These are phyloP conservation scores for Termitomyces titanicus DNA, from an alignment of 768 basidiomycete species.

Conservation along the genomic window DNA sequence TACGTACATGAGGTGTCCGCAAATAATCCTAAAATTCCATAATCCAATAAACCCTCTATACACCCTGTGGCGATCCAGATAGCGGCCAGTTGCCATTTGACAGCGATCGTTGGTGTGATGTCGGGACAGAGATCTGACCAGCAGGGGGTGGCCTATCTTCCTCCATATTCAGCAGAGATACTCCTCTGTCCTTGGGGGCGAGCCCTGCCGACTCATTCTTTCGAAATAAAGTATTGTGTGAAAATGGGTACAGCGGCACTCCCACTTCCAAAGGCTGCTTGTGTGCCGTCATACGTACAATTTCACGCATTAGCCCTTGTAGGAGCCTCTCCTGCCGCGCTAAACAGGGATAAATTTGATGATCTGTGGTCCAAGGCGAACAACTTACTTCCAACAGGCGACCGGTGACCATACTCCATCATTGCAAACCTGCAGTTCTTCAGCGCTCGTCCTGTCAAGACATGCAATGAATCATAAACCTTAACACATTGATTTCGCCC, in stretches of 20 bases:
- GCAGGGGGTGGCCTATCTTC: conserved; percentile 20
- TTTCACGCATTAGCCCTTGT: conserved; percentile 82
- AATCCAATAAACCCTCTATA: conserved; percentile 1
- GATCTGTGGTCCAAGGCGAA: background rate
- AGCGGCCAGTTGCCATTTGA: conserved; percentile 19
- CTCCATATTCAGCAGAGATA: conserved; percentile 39
- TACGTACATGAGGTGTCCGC: background rate
- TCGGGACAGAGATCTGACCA: conserved; percentile 5
- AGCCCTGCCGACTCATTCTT: conserved; percentile 36
- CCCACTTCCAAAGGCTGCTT: conserved; percentile 78
- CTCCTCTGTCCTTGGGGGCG: conserved; percentile 28
- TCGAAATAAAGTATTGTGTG: conserved; percentile 60
- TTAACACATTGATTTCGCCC: conserved; percentile 83
- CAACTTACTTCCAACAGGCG: conserved; percentile 77
- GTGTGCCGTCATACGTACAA: conserved; percentile 78
- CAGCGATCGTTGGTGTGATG: conserved; percentile 12
- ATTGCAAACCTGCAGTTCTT: conserved; percentile 62
- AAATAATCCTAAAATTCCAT: background rate
- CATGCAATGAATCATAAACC: conserved; percentile 37
- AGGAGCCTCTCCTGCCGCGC: conserved; percentile 81
- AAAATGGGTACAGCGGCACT: conserved; percentile 79
- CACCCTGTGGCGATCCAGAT: conserved; percentile 17
- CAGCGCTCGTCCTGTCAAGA: background rate
- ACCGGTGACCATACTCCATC: conserved; percentile 75
- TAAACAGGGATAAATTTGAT: conserved; percentile 24